These are phyloP conservation scores for Stipa capillata DNA, from an alignment of 176 grass and related monocot genomes.

Conservation along the genomic window DNA sequence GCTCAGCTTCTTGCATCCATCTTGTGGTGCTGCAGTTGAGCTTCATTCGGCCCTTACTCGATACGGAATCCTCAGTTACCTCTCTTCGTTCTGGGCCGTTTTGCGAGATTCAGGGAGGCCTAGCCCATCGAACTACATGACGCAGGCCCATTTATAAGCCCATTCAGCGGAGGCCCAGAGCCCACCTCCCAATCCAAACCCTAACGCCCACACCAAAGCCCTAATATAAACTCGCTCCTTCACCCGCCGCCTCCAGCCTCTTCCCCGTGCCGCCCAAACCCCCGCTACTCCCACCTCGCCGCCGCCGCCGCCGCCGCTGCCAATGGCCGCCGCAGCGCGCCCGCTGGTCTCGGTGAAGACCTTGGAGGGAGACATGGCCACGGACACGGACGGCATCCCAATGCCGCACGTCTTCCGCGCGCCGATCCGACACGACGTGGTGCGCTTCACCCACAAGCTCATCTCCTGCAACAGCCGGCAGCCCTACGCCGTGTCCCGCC, in stretches of 20 bases:
- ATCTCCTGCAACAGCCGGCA: slow-evolving; percentile 74
- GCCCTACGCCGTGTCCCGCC: slow-evolving; percentile 69
- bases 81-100: too few species aligned
- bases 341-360: slow-evolving; percentile 52
- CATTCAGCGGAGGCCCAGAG: too few species aligned
- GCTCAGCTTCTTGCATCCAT: too few species aligned
- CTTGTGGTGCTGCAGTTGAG: too few species aligned
- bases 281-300: neutral
- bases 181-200: neutral
- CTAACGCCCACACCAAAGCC: neutral
- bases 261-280: neutral
- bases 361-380: slow-evolving; percentile 48
- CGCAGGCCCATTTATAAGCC: too few species aligned
- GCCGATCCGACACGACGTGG: slow-evolving; percentile 44
- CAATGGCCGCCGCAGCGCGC: slow-evolving; percentile 45
- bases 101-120: too few species aligned
- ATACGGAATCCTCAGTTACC: too few species aligned
- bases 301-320: too few species aligned
- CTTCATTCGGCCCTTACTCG: too few species aligned
- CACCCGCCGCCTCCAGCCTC: neutral
- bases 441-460: slow-evolving; percentile 32
- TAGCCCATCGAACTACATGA: too few species aligned
- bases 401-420: slow-evolving; percentile 47
- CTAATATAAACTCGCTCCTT: neutral
- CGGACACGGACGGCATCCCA: slow-evolving; percentile 25